Conservation (phyloP, 2,329 filamentous ascomycete genomes). For the Aspergillus fijiensis region DNA sequence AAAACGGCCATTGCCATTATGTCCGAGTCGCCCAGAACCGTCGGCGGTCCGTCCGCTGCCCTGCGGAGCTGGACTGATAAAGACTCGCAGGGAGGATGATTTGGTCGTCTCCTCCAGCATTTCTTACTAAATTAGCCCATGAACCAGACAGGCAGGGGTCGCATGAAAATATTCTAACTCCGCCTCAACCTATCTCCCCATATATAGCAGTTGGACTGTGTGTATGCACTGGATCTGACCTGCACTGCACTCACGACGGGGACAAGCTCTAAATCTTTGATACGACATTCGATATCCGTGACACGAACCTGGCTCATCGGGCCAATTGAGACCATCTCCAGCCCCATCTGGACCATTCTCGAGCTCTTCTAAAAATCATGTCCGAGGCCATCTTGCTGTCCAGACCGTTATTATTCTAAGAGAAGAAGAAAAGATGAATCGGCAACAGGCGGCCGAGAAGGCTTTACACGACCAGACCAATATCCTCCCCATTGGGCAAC, state of each 20-base stretch:
- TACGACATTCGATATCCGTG: background rate
- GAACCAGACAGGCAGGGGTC: background rate
- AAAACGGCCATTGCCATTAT: background rate
- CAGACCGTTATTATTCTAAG: background rate
- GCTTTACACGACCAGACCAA: conserved; percentile 58
- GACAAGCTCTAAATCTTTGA: background rate
- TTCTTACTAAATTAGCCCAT: background rate
- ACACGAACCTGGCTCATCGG: background rate
- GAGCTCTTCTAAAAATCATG: background rate
- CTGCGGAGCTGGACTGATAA: background rate
- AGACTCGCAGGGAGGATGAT: conserved; percentile 1
- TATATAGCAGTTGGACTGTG: background rate
- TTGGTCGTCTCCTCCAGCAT: background rate
- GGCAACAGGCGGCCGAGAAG: conserved; percentile 44
- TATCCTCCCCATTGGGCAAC: conserved; percentile 52
- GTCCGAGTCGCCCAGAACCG: background rate
- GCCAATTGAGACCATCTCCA: background rate
- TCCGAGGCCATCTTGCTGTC: background rate
- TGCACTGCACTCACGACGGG: background rate
- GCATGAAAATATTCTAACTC: background rate
- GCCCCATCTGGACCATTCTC: background rate
- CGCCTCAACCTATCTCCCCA: background rate
- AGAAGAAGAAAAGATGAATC: conserved; percentile 27
- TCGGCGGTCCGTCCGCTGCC: conserved; percentile 16
- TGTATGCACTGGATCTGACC: background rate